Conservation (phyloP, 768 basidiomycete genomes). For the Kwoniella shandongensis region DNA sequence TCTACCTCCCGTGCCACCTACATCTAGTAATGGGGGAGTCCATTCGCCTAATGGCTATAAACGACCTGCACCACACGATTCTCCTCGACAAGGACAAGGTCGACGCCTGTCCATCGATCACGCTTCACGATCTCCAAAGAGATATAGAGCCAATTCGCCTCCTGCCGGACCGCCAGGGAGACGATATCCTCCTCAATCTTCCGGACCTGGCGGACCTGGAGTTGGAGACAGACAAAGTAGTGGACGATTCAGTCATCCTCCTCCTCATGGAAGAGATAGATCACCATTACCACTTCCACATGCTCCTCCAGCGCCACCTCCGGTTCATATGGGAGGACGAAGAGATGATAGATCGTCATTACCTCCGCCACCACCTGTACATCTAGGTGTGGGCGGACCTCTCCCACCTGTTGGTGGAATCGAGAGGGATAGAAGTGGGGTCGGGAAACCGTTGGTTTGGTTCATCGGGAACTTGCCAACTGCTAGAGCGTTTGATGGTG, state of each 20-base stretch:
- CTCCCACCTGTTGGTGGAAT: slow-evolving; percentile 1
- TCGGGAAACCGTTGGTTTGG: slow-evolving; percentile 64
- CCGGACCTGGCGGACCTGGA: too few species aligned
- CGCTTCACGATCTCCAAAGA: slow-evolving; percentile 29
- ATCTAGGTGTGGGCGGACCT: slow-evolving; percentile 20
- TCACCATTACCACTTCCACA: not conserved
- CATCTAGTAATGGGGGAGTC: slow-evolving; percentile 12
- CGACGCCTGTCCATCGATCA: slow-evolving; percentile 18
- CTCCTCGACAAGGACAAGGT: slow-evolving; percentile 5
- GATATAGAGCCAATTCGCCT: slow-evolving; percentile 33
- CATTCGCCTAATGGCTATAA: slow-evolving; percentile 18
- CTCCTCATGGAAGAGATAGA: slow-evolving; percentile 1
- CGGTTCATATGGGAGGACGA: not conserved
- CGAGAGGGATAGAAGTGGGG: slow-evolving; percentile 42
- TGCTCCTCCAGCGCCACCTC: not conserved
- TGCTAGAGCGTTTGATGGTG: slow-evolving; percentile 78
- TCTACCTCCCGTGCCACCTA: slow-evolving; percentile 18
- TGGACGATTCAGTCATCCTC: slow-evolving; percentile 5
- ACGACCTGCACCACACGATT: slow-evolving; percentile 12
- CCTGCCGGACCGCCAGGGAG: slow-evolving; percentile 24
- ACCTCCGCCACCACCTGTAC: slow-evolving; percentile 43
- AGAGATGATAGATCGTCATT: slow-evolving; percentile 40
- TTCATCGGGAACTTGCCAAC: slow-evolving; percentile 79
- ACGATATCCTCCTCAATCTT: slow-evolving; percentile 17
- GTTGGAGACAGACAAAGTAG: slow-evolving; percentile 7